Evolutionary conservation across 306 rosid species (phyloP).

Genomic region (Canavalia ensiformis): DNA sequence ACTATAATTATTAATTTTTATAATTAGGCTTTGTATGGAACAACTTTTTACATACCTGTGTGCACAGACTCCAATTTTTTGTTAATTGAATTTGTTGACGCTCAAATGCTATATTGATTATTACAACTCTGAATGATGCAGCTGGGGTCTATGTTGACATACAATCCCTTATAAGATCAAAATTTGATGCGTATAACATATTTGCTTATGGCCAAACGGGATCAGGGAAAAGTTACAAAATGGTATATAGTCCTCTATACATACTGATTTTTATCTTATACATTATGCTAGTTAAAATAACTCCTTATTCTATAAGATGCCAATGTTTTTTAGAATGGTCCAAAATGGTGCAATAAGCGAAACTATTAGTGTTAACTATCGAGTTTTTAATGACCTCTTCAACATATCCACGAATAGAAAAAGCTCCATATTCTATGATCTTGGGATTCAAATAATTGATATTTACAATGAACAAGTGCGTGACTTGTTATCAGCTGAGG

Average conservation of each 20-base stretch:
- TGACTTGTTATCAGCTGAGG: conserved; percentile 70
- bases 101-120: background rate
- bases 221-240: conserved; percentile 92
- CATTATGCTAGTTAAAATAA: conserved; percentile 7
- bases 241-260: conserved; percentile 64
- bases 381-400: conserved; percentile 88
- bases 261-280: conserved; percentile 18
- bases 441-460: conserved; percentile 86
- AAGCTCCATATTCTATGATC: conserved; percentile 70
- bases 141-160: conserved; percentile 76
- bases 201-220: conserved; percentile 98
- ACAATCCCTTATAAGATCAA: conserved; percentile 76
- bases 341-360: conserved; percentile 60
- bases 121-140: conserved; percentile 50
- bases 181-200: conserved; percentile 87
- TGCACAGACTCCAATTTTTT: background rate
- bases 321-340: conserved; percentile 72
- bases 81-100: conserved; percentile 14
- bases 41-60: background rate
- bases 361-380: conserved; percentile 80
- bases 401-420: conserved; percentile 67
- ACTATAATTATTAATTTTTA: background rate
- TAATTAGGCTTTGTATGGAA: background rate
- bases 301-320: conserved; percentile 26
- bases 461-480: conserved; percentile 96